phyloP scores from a whole-genome alignment of 768 basidiomycete species.

The Hortiboletus campestris region DNA sequence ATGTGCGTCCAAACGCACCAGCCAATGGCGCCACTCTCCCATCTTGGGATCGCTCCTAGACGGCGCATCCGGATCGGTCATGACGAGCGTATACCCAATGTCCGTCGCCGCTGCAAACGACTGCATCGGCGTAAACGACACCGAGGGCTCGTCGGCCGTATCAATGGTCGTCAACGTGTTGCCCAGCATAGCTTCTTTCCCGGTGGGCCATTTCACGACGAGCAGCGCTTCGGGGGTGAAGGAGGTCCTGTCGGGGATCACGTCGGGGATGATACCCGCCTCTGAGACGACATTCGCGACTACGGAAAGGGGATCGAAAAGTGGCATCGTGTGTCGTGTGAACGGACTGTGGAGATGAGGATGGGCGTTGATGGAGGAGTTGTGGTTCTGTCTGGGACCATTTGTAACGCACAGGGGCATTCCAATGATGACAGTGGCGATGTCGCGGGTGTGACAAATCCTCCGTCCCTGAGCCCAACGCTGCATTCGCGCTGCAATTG shows the following conservation, averaged over 20 bases:
- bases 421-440: conserved; percentile 13
- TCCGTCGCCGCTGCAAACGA: conserved; percentile 32
- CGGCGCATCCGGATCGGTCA: conserved; percentile 62
- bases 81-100: conserved; percentile 49
- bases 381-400: not conserved
- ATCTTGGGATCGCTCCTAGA: conserved; percentile 47
- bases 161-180: conserved; percentile 36
- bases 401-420: conserved; percentile 1
- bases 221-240: conserved; percentile 32
- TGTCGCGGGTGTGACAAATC: not conserved
- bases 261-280: conserved; percentile 31
- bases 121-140: conserved; percentile 45
- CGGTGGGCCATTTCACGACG: conserved; percentile 28
- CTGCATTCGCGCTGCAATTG: not conserved
- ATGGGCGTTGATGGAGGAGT: not conserved
- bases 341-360: not conserved
- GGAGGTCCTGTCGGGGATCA: conserved; percentile 22
- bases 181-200: conserved; percentile 36
- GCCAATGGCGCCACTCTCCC: conserved; percentile 56
- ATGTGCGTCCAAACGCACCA: conserved; percentile 35
- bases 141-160: conserved; percentile 49
- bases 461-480: not conserved
- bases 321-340: conserved; percentile 15
- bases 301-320: conserved; percentile 27
- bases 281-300: conserved; percentile 14